These are phyloP conservation scores for Hirschioporus abietinus DNA, from an alignment of 768 basidiomycete genomes.

Conservation along the genomic window DNA sequence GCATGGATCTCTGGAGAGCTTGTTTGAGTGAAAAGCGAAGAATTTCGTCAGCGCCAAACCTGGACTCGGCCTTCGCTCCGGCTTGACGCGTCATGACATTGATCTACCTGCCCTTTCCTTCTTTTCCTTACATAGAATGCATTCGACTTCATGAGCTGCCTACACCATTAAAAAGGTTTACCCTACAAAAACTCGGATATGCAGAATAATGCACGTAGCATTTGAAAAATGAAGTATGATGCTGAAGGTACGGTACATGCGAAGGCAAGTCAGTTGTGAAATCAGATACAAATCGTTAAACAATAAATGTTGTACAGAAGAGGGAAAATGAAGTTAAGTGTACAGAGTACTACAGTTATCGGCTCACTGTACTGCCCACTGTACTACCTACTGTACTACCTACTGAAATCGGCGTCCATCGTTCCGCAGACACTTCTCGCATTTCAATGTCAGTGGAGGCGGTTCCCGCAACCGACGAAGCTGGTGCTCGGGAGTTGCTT, in stretches of 20 bases:
- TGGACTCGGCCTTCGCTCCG: background rate
- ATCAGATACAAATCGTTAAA: background rate
- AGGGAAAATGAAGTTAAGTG: background rate
- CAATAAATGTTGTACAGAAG: background rate
- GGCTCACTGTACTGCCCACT: background rate
- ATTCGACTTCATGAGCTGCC: no score
- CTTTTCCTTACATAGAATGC: no score
- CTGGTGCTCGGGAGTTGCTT: slow-evolving; percentile 3
- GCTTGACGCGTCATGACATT: background rate
- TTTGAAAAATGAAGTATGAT: no score
- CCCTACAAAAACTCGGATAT: no score
- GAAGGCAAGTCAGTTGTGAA: no score
- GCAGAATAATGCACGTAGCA: no score
- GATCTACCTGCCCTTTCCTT: background rate
- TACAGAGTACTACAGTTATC: background rate
- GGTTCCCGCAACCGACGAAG: background rate
- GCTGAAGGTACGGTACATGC: no score
- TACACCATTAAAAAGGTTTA: no score
- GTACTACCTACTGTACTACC: background rate
- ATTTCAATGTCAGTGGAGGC: slow-evolving; percentile 14
- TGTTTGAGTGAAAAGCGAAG: background rate
- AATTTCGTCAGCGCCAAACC: background rate
- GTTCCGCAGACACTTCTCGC: slow-evolving; percentile 13
- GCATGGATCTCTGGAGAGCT: background rate
- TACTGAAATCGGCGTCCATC: background rate